Conservation (phyloP, 345 rosid species). For the Sisymbrium irio region DNA sequence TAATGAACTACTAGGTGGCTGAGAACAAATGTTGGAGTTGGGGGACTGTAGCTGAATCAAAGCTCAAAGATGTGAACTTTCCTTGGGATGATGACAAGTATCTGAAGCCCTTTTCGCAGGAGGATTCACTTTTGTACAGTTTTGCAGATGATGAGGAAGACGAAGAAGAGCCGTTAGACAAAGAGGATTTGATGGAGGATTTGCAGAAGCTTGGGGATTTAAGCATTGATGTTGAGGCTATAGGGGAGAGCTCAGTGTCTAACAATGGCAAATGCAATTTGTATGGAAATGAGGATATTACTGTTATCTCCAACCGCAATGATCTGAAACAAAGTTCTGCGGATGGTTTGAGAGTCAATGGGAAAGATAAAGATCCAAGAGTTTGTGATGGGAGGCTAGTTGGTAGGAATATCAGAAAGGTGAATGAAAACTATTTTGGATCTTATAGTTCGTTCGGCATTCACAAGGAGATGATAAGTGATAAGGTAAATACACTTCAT, state of each 20-base stretch:
- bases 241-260: constrained; percentile 26
- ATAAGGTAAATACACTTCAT: constrained; percentile 54
- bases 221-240: constrained; percentile 37
- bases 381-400: constrained; percentile 35
- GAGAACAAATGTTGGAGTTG: constrained; percentile 77
- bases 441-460: constrained; percentile 87
- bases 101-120: constrained; percentile 69
- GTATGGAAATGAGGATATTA: constrained; percentile 34
- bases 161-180: constrained; percentile 57
- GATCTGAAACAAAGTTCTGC: constrained; percentile 28
- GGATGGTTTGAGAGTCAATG: constrained; percentile 30
- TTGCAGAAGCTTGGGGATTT: constrained; percentile 47
- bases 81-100: constrained; percentile 58
- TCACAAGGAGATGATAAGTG: constrained; percentile 88
- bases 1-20: constrained; percentile 54
- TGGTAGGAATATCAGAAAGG: constrained; percentile 53
- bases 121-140: constrained; percentile 81
- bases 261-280: constrained; percentile 18
- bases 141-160: constrained; percentile 70
- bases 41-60: constrained; percentile 17
- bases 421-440: constrained; percentile 79
- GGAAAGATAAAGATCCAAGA: constrained; percentile 29
- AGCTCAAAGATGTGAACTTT: constrained; percentile 36
- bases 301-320: constrained; percentile 37
- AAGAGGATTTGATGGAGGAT: constrained; percentile 49